A percentile compares a stretch with the other conserved stretches of the same genome.
These are phyloP conservation scores for Fagus crenata DNA, from an alignment of 306 rosid genomes.

Conservation along the genomic window DNA sequence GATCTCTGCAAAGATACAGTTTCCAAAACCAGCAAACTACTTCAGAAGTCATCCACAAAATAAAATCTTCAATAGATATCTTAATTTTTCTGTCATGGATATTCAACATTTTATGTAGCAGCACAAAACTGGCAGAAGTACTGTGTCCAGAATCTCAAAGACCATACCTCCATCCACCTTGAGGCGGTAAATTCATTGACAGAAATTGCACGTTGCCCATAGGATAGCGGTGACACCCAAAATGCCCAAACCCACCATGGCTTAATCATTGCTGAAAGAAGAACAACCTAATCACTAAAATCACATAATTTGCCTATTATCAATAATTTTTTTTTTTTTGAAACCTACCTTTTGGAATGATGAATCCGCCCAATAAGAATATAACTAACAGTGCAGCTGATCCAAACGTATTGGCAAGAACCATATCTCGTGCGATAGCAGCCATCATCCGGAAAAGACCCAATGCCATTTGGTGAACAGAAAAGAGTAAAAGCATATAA, in stretches of 20 bases:
- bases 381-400: constrained; percentile 68
- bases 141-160: constrained; percentile 24
- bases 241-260: constrained; percentile 91
- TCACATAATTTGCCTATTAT: background rate
- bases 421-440: constrained; percentile 72
- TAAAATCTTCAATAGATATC: constrained; percentile 1
- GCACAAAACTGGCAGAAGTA: constrained; percentile 10
- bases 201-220: constrained; percentile 72
- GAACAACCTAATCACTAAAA: constrained; percentile 24
- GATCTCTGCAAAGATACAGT: constrained; percentile 54
- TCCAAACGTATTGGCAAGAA: constrained; percentile 83
- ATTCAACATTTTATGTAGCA: background rate
- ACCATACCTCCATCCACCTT: constrained; percentile 79
- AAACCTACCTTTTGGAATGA: constrained; percentile 72
- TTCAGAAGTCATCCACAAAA: constrained; percentile 6
- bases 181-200: constrained; percentile 81
- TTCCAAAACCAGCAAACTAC: constrained; percentile 19
- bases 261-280: constrained; percentile 60
- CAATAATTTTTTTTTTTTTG: background rate
- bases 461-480: constrained; percentile 87
- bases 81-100: constrained; percentile 1
- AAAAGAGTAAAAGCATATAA: constrained; percentile 65
- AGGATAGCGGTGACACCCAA: constrained; percentile 84
- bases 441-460: constrained; percentile 92
- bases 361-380: constrained; percentile 81